Evolutionary conservation across 2,329 filamentous ascomycete genomes (phyloP), one percentile per base, ranked within the genome.

Genomic region (Talaromyces sp.): DNA sequence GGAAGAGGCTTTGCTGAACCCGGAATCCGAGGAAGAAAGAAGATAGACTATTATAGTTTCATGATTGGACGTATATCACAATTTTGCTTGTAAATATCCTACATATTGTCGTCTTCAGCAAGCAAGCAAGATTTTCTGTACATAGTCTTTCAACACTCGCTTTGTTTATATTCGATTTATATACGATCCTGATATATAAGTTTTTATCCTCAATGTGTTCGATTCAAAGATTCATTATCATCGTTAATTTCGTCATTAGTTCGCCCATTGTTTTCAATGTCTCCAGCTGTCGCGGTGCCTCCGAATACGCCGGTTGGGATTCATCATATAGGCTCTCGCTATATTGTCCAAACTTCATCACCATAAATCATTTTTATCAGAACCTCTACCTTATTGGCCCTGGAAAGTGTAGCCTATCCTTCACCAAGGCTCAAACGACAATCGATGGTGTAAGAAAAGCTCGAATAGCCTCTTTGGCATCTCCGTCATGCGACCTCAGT

Each of bases 401-500:
- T 5, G 33, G 7, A 31, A 1, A 2, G 10, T 11, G 10, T 58
- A 24, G 13, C 22, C n/a, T 22, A 14, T n/a, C 13, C 9, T 24
- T n/a, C 4, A 4, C 47, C 35, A 47, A 35, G 9, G 33, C 35
- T 65, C 43, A 65, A 24, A 41, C 50, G 11, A 64, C 64, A 19
- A 64, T 52, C 19, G 66, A 43, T 7, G 77, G 73, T 1, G 73
- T 58, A 57, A 82, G 73, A 66, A 79, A 82, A 5, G 79, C 78
- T 63, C 70, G 76, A 65, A 82, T 74, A 2, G 81, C 79, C 68
- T 72, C 73, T 11, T 68, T 74, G 2, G 71, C 73, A 74, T 82
- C 76, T 1, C 80, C 81, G n/a, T 82, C 80, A 69, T 82, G 72
- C n/a, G 74, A 70, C 64, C 75, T 79, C 52, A 83, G 70, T 35